These are phyloP conservation scores for Coprinopsis sp. DNA, from an alignment of 768 basidiomycete genomes.

Conservation along the genomic window DNA sequence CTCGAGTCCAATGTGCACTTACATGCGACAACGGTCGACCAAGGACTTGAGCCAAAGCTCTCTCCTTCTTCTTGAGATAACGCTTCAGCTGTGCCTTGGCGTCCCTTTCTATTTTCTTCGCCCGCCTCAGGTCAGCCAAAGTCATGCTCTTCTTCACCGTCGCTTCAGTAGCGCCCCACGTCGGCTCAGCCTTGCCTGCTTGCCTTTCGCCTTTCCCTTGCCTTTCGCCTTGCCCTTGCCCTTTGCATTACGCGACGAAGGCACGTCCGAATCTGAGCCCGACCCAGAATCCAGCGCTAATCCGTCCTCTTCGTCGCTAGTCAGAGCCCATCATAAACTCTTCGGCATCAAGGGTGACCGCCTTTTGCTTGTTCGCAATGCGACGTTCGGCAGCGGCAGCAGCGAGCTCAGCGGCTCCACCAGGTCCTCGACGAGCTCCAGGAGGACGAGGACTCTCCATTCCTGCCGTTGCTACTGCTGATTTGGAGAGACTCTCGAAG, in stretches of 20 bases:
- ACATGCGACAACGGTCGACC: constrained; percentile 76
- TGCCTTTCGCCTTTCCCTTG: constrained; percentile 11
- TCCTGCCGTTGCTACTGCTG: constrained; percentile 14
- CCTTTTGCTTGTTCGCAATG: constrained; percentile 27
- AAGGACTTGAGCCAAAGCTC: constrained; percentile 46
- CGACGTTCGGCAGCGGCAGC: constrained; percentile 56
- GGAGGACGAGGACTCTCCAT: constrained; percentile 36
- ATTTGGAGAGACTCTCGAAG: constrained; percentile 48
- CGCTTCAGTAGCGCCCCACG: constrained; percentile 2
- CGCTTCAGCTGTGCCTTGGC: constrained; percentile 20
- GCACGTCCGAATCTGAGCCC: constrained; percentile 25
- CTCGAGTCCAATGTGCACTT: constrained; percentile 20
- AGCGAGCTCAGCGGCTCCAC: constrained; percentile 36
- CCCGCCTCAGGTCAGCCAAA: constrained; percentile 25
- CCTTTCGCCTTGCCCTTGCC: constrained; percentile 17
- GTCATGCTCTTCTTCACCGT: constrained; percentile 28
- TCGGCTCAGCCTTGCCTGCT: constrained; percentile 12
- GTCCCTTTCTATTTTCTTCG: constrained; percentile 17
- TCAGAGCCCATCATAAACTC: constrained; percentile 15
- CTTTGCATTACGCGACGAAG: constrained; percentile 32
- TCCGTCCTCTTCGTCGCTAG: constrained; percentile 29
- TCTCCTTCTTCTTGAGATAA: constrained; percentile 43
- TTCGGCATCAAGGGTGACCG: constrained; percentile 4
- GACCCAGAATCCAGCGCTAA: constrained; percentile 13
- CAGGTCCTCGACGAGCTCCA: constrained; percentile 28